Evolutionary conservation across 169 alveolate species (phyloP), one percentile per base, ranked within the genome.

Genomic region (Plasmodium sp.): DNA sequence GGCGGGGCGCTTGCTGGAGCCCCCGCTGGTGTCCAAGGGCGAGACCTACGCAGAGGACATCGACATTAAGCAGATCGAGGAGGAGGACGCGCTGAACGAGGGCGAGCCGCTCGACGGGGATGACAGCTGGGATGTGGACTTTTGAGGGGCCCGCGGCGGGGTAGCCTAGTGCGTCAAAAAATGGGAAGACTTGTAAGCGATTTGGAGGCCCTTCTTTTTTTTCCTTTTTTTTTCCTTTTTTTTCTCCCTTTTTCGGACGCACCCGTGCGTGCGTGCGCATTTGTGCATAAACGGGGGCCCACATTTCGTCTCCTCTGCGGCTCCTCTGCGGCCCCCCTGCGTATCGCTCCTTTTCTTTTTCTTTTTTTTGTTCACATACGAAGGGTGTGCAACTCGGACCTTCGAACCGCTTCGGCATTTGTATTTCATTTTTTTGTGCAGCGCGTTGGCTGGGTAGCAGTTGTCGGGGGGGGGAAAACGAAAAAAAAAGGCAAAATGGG

Each of bases 21-120:
- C 99, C 1, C 99, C 99, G 10, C 96, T 97, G 51, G 84, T 97
- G 12, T 98, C 98, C 10, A 94, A 97, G 27, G 97, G 96, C 2
- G 99, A 97, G 96, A 93, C 93, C 9, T 97, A 97, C 72, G 94
- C 94, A n/a, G 94, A 90, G 79, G 94, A 90, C 36, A 90, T 90
- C 33, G 94, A 90, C 39, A 67, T 90, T 54, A 90, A 90, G 54
- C 94, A 90, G 73, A 90, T 90, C 41, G 94, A 90, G 58, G 80
- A 90, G 82, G 94, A 90, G 54, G 93, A 51, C 22, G 91, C 73
- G 16, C 39, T 18, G 16, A 74, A 45, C 71, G 90, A 31, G 12
- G 85, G 27, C 0, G 90, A 79, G 5, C 41, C 88, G 12, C 14
- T 58, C 10, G 54, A 80, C 36, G 94, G 82, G 54, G 94, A 90